phyloP scores from a whole-genome alignment of 176 grass and related monocot genomes.

The Ananas comosus region DNA sequence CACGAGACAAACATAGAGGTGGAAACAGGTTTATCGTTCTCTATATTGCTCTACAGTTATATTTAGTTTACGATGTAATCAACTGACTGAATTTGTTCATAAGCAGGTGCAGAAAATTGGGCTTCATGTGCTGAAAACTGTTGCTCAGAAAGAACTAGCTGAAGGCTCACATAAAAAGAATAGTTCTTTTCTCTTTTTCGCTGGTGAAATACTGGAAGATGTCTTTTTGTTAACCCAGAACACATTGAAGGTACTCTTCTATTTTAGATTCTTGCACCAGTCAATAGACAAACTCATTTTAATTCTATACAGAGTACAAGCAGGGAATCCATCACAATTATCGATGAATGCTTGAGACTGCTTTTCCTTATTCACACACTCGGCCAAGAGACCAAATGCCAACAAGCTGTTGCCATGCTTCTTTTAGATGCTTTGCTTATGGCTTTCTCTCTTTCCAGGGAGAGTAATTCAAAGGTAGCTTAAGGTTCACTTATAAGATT shows the following conservation, averaged over 20 bases:
- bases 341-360: slow-evolving; percentile 76
- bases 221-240: slow-evolving; percentile 59
- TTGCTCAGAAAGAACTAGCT: slow-evolving; percentile 70
- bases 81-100: slow-evolving; percentile 27
- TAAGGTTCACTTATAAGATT: not conserved
- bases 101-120: slow-evolving; percentile 62
- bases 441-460: slow-evolving; percentile 54
- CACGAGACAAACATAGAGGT: slow-evolving; percentile 57
- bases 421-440: slow-evolving; percentile 72
- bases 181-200: slow-evolving; percentile 48
- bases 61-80: slow-evolving; percentile 7
- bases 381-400: slow-evolving; percentile 46
- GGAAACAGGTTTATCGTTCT: not conserved
- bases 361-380: slow-evolving; percentile 74
- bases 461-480: slow-evolving; percentile 49
- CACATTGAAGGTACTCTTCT: slow-evolving; percentile 58
- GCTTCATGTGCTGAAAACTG: slow-evolving; percentile 76
- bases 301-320: slow-evolving; percentile 46
- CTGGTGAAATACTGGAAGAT: slow-evolving; percentile 56
- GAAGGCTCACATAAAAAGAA: slow-evolving; percentile 42
- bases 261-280: slow-evolving; percentile 8
- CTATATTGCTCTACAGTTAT: not conserved
- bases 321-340: slow-evolving; percentile 53
- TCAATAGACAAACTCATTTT: not conserved
- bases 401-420: slow-evolving; percentile 53